phyloP scores from a whole-genome alignment of 345 rosid genomes.

The Jatropha curcas region DNA sequence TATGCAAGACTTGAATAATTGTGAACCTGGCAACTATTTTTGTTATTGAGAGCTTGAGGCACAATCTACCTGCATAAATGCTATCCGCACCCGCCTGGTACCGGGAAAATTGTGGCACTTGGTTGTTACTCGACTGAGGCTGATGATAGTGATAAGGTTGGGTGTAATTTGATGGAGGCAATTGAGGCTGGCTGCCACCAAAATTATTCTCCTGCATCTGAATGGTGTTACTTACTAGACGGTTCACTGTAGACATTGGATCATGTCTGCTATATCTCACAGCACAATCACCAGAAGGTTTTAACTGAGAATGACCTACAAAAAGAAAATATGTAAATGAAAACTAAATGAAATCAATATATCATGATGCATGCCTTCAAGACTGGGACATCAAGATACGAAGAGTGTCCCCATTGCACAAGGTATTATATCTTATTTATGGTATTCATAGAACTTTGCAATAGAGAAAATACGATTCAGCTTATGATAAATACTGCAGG shows the following conservation, averaged over 20 bases:
- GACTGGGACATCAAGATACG: background rate
- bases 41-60: constrained; percentile 1
- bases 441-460: background rate
- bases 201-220: constrained; percentile 18
- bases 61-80: constrained; percentile 28
- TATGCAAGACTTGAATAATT: background rate
- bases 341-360: background rate
- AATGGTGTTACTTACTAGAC: constrained; percentile 9
- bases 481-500: background rate
- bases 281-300: constrained; percentile 8
- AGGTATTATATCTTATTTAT: background rate
- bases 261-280: constrained; percentile 20
- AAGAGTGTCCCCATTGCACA: too few relatives aligned
- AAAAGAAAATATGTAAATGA: background rate
- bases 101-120: constrained; percentile 11
- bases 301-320: constrained; percentile 11
- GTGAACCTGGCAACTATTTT: background rate
- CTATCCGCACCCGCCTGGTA: constrained; percentile 18
- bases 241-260: constrained; percentile 15
- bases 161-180: constrained; percentile 16
- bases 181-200: constrained; percentile 8
- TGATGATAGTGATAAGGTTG: constrained; percentile 21
- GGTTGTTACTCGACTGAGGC: constrained; percentile 12
- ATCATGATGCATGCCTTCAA: background rate
- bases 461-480: background rate